These are phyloP conservation scores for Phaeosphaeriaceae sp. DNA, from an alignment of 2,329 filamentous ascomycete genomes.

Conservation along the genomic window DNA sequence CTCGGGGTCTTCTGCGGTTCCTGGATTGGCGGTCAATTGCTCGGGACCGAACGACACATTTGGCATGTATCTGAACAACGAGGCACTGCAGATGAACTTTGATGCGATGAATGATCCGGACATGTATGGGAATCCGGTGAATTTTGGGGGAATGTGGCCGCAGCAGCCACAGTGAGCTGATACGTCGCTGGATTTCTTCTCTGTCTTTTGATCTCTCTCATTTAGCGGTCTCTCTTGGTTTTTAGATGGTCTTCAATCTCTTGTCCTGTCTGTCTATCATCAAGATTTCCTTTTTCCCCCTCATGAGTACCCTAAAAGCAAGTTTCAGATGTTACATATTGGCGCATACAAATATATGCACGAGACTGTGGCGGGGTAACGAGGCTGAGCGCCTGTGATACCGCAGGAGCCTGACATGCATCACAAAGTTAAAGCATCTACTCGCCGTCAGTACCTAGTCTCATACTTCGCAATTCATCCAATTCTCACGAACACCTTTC, in stretches of 20 bases:
- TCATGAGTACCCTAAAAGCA: too few species aligned
- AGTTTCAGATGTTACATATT: too few species aligned
- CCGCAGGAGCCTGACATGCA: too few species aligned
- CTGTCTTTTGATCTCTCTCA: background rate
- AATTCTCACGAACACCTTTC: too few species aligned
- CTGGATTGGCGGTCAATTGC: background rate
- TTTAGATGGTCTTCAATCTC: background rate
- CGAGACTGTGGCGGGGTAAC: too few species aligned
- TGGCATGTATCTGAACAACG: background rate
- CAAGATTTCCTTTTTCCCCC: too few species aligned
- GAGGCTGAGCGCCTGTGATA: too few species aligned
- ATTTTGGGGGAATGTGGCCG: background rate
- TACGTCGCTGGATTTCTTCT: background rate
- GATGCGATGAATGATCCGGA: slow-evolving; percentile 1
- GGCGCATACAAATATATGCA: too few species aligned
- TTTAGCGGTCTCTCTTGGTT: background rate
- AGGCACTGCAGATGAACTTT: slow-evolving; percentile 1
- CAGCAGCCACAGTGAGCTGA: background rate
- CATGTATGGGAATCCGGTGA: background rate
- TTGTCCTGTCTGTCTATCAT: background rate
- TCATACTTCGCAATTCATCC: too few species aligned
- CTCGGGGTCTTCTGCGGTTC: background rate
- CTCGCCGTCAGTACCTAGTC: too few species aligned
- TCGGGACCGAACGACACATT: background rate
- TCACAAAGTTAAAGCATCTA: too few species aligned